These are phyloP conservation scores for Saccharomycopsis fodiens DNA, from an alignment of 805 yeast species.

Conservation along the genomic window DNA sequence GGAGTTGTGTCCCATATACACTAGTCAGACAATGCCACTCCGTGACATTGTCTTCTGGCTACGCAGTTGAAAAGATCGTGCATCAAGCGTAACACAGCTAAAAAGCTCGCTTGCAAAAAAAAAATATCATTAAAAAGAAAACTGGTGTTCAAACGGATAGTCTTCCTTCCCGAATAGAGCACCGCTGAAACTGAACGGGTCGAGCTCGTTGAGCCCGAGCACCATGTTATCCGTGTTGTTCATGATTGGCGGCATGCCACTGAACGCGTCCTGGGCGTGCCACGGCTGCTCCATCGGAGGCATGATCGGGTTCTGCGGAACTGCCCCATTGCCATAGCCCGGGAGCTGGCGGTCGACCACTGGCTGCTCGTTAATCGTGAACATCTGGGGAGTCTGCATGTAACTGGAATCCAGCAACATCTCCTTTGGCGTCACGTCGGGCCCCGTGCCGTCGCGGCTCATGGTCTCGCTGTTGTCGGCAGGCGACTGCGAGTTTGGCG, in stretches of 20 bases:
- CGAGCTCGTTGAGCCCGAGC: conserved; percentile 9
- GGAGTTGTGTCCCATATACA: too few relatives aligned
- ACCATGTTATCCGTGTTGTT: conserved; percentile 4
- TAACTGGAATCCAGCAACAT: background rate
- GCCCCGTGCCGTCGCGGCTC: background rate
- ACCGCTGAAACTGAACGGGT: conserved; percentile 11
- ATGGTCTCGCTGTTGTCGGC: background rate
- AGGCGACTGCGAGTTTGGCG: background rate
- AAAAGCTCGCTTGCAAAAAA: background rate
- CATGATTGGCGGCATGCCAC: background rate
- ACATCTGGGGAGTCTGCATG: background rate
- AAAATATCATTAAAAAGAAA: background rate
- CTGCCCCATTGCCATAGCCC: background rate
- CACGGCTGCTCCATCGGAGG: background rate
- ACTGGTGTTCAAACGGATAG: background rate
- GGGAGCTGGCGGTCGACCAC: background rate
- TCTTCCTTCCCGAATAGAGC: conserved; percentile 5
- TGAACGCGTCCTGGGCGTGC: background rate
- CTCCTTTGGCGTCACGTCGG: background rate
- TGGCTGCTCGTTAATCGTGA: background rate
- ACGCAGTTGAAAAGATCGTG: too few relatives aligned
- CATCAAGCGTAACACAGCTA: too few relatives aligned
- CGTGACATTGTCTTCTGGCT: too few relatives aligned
- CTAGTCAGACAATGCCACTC: too few relatives aligned
- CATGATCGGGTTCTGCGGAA: background rate